Percentiles rank a stretch among this genome's conserved stretches.
Evolutionary conservation across 129 eudicot species (phyloP).

Genomic region (Cynara cardunculus): DNA sequence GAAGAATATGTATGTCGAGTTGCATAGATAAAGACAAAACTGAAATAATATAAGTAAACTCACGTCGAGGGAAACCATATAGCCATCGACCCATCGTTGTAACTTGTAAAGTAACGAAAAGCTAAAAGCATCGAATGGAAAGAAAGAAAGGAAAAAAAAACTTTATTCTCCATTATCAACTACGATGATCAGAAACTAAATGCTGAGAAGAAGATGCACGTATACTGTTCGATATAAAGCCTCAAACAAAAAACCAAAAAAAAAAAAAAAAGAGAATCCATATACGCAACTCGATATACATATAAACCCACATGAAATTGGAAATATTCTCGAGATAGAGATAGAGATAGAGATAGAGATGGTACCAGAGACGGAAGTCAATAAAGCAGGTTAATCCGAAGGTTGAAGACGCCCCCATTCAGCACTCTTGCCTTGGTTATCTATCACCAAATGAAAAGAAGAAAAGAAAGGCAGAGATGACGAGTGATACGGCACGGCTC

Average conservation of each 20-base stretch:
- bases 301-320: neutral
- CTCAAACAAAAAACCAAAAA: neutral
- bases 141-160: neutral
- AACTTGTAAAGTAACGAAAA: conserved; percentile 1
- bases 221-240: conserved; percentile 26
- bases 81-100: conserved; percentile 3
- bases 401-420: conserved; percentile 19
- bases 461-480: conserved; percentile 3
- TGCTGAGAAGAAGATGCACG: conserved; percentile 19
- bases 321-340: conserved; percentile 10
- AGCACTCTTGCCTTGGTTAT: neutral
- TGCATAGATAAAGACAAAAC: neutral
- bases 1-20: neutral
- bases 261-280: neutral
- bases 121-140: conserved; percentile 12
- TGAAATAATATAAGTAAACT: neutral
- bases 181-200: conserved; percentile 12
- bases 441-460: neutral
- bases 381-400: conserved; percentile 1
- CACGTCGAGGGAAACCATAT: neutral
- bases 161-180: conserved; percentile 20
- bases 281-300: conserved; percentile 3
- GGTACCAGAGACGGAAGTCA: conserved; percentile 24
- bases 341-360: conserved; percentile 4
- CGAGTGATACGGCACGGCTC: conserved; percentile 18